Base-by-base conservation (phyloP, 371 early-diverging fungal genomes). In the Gilbertella persicaria region DNA sequence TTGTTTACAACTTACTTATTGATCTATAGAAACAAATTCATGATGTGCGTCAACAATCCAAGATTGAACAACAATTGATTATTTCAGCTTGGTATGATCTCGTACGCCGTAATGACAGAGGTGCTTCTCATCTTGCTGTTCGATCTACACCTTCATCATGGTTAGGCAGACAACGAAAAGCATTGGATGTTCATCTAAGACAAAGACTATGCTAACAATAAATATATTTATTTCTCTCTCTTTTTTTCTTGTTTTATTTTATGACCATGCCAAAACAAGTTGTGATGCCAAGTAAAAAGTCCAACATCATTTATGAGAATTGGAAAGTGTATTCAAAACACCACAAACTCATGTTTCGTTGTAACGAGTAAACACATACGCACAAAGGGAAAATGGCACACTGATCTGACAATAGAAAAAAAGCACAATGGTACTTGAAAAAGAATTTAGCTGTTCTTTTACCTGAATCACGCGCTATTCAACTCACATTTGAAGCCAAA, bases 61-160 rank as follows among this genome's bases (percentile, higher is more conserved):
- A 68, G 43, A 77, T 87, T 40, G 95, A 94, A 53, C 86, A 88
- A 58, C 73, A 69, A 41, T 64, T 90, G 48, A 84, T 94, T 53
- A 70, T 87, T 24, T 83, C 89, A 2, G 90, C 92, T 13, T 91
- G 90, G 91, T 81, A 87, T 58, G 84, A 88, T 46, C 55, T 85
- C 26, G 84, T 73, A 2, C 58, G 74, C 28, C 79, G 80, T 58
- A 78, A 66, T 59, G 74, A 80, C 64, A 62, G 86, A 62, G 88
- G 78, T 61, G 68, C 39, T 60, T 75, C 55, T 29, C 76, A 50
- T 50, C 75, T 59, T 55, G 79, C 63, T 42, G 78, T 62, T 54
- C 77, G 63, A 48, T 81, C 65, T 19, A 70, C 82, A 4, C 87
- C 89, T 5, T 79, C 84, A 7, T 86, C 89, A 16, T 91, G 91